These are phyloP conservation scores for Pleoardoris graminearum DNA, from an alignment of 2,329 filamentous ascomycete species.

Conservation along the genomic window DNA sequence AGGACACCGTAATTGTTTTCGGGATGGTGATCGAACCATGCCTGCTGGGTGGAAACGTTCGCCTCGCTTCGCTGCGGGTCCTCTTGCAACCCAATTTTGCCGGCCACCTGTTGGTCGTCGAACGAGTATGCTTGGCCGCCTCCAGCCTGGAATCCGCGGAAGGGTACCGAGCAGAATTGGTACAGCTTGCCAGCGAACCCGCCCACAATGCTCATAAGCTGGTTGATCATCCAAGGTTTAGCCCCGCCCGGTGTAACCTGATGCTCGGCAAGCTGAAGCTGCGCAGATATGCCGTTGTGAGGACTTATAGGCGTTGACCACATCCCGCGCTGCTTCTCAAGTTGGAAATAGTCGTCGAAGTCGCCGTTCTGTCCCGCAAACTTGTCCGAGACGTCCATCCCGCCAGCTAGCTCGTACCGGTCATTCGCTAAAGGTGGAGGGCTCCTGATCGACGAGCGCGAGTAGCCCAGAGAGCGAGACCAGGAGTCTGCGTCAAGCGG, in stretches of 20 bases:
- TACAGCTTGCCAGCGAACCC: conserved; percentile 77
- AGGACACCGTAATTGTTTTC: conserved; percentile 52
- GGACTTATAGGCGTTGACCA: conserved; percentile 40
- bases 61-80: conserved; percentile 14
- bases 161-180: conserved; percentile 77
- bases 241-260: conserved; percentile 25
- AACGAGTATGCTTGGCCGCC: conserved; percentile 74
- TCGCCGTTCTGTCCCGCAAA: conserved; percentile 45
- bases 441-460: conserved; percentile 34
- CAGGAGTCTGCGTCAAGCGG: conserved; percentile 22
- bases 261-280: conserved; percentile 14
- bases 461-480: conserved; percentile 23
- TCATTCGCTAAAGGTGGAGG: conserved; percentile 56
- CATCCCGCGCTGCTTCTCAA: conserved; percentile 42
- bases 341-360: conserved; percentile 48
- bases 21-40: conserved; percentile 60
- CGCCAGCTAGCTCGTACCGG: conserved; percentile 55
- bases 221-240: conserved; percentile 33
- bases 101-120: conserved; percentile 37
- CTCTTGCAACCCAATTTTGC: conserved; percentile 29
- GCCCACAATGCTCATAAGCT: conserved; percentile 64
- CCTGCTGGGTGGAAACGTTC: conserved; percentile 32
- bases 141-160: conserved; percentile 84
- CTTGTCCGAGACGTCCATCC: conserved; percentile 53
- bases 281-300: conserved; percentile 17